Conservation (phyloP, 306 rosid genomes). For the Pueraria montana region DNA sequence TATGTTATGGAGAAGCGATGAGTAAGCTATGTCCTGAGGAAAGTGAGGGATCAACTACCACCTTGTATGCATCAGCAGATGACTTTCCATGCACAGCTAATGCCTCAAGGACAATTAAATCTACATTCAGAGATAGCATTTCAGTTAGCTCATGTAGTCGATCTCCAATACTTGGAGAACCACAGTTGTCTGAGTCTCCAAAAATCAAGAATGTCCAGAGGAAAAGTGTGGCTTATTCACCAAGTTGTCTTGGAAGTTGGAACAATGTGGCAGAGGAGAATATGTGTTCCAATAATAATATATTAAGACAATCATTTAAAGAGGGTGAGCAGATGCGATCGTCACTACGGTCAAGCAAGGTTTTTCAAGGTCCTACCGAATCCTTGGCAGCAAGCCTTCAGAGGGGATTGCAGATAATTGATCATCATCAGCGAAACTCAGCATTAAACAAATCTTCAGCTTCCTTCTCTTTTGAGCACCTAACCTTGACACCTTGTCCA, state of each 20-base stretch:
- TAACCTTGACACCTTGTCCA: constrained; percentile 64
- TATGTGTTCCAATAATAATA: constrained; percentile 60
- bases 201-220: constrained; percentile 75
- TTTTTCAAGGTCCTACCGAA: constrained; percentile 77
- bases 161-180: constrained; percentile 79
- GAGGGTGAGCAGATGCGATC: constrained; percentile 63
- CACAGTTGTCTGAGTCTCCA: constrained; percentile 88
- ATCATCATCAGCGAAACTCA: constrained; percentile 83
- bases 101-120: constrained; percentile 57
- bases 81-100: constrained; percentile 39
- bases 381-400: constrained; percentile 96
- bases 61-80: constrained; percentile 53
- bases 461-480: constrained; percentile 87
- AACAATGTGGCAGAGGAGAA: constrained; percentile 66
- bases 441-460: constrained; percentile 70
- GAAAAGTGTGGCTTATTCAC: constrained; percentile 71
- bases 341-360: constrained; percentile 71
- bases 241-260: constrained; percentile 67
- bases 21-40: constrained; percentile 55
- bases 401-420: constrained; percentile 92
- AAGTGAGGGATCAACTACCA: constrained; percentile 45
- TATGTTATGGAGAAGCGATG: constrained; percentile 43
- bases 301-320: constrained; percentile 63
- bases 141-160: constrained; percentile 67
- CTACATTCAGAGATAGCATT: constrained; percentile 66